These are phyloP conservation scores for Aspergillus bombycis DNA, from an alignment of 2,329 filamentous ascomycete genomes.

Conservation along the genomic window DNA sequence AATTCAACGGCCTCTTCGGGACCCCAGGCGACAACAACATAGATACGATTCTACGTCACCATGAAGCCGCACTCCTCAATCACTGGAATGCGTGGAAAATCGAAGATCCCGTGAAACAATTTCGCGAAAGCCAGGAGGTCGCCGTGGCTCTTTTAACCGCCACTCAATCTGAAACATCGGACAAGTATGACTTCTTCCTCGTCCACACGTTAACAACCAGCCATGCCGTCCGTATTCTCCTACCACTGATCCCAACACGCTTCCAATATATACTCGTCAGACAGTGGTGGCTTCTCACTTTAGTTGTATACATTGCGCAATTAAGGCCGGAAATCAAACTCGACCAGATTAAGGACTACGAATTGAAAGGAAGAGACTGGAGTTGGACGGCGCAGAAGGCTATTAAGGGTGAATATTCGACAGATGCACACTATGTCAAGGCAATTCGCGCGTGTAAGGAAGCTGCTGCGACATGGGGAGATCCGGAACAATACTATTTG, in stretches of 20 bases:
- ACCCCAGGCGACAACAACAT: slow-evolving; percentile 65
- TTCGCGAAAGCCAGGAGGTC: slow-evolving; percentile 67
- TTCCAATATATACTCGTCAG: slow-evolving; percentile 75
- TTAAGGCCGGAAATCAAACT: slow-evolving; percentile 71
- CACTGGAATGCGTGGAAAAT: slow-evolving; percentile 91
- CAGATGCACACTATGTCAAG: slow-evolving; percentile 87
- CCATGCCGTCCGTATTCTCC: slow-evolving; percentile 82
- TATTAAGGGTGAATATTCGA: slow-evolving; percentile 66
- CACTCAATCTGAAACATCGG: slow-evolving; percentile 28
- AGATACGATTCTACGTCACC: slow-evolving; percentile 66
- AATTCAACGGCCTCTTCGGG: slow-evolving; percentile 69
- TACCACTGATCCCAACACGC: slow-evolving; percentile 74
- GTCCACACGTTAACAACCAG: slow-evolving; percentile 82
- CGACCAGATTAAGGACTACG: slow-evolving; percentile 63
- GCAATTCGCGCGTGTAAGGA: slow-evolving; percentile 62
- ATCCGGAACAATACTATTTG: slow-evolving; percentile 49
- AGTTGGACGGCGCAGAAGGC: slow-evolving; percentile 73
- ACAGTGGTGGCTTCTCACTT: slow-evolving; percentile 86
- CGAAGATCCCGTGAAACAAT: slow-evolving; percentile 70
- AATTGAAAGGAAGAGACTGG: slow-evolving; percentile 73
- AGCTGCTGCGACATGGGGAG: slow-evolving; percentile 45
- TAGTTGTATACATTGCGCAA: slow-evolving; percentile 77
- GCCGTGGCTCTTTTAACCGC: slow-evolving; percentile 52
- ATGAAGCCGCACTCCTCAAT: slow-evolving; percentile 73
- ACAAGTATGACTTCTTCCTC: slow-evolving; percentile 80